Evolutionary conservation across 2,329 filamentous ascomycete genomes (phyloP).

Genomic region (Curvularia lunata): DNA sequence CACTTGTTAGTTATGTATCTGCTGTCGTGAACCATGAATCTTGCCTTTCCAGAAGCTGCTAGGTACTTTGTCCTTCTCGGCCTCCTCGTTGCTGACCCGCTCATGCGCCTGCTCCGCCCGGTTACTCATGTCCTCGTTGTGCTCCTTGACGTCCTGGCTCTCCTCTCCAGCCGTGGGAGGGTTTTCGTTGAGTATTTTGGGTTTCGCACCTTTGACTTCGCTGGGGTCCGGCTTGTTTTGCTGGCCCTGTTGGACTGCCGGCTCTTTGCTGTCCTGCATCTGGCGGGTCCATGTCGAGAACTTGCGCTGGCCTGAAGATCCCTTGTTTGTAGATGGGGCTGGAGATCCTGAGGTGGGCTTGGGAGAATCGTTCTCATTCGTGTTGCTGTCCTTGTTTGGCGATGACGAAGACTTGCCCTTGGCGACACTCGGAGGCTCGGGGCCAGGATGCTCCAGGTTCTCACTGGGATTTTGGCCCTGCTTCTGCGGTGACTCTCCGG

Average conservation of each 20-base stretch:
- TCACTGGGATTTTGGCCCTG: slow-evolving; percentile 50
- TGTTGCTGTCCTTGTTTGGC: slow-evolving; percentile 33
- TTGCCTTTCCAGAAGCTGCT: slow-evolving; percentile 51
- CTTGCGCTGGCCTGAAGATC: slow-evolving; percentile 18
- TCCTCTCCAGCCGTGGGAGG: slow-evolving; percentile 42
- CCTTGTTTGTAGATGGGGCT: slow-evolving; percentile 15
- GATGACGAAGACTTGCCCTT: slow-evolving; percentile 41
- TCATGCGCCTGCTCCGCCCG: slow-evolving; percentile 52
- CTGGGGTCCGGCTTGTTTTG: slow-evolving; percentile 19
- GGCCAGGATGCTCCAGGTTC: slow-evolving; percentile 55
- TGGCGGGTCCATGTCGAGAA: slow-evolving; percentile 21
- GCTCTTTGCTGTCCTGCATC: slow-evolving; percentile 25
- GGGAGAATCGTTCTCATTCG: slow-evolving; percentile 15
- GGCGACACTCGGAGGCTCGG: slow-evolving; percentile 52
- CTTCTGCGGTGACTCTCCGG: slow-evolving; percentile 52
- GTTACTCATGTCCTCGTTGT: slow-evolving; percentile 54
- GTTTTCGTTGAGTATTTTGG: slow-evolving; percentile 52
- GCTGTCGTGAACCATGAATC: slow-evolving; percentile 10
- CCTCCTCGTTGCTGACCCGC: slow-evolving; percentile 47
- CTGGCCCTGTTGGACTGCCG: slow-evolving; percentile 19
- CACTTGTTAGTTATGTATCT: slow-evolving; percentile 14
- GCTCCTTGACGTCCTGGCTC: slow-evolving; percentile 51
- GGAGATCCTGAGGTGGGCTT: slow-evolving; percentile 15
- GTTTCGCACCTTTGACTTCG: slow-evolving; percentile 48
- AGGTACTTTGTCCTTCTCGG: slow-evolving; percentile 51